A percentile compares a stretch with the other conserved stretches of the same genome.
These are phyloP conservation scores for Smithsoniella earleae DNA, from an alignment of 163 green algal genomes.

Conservation along the genomic window DNA sequence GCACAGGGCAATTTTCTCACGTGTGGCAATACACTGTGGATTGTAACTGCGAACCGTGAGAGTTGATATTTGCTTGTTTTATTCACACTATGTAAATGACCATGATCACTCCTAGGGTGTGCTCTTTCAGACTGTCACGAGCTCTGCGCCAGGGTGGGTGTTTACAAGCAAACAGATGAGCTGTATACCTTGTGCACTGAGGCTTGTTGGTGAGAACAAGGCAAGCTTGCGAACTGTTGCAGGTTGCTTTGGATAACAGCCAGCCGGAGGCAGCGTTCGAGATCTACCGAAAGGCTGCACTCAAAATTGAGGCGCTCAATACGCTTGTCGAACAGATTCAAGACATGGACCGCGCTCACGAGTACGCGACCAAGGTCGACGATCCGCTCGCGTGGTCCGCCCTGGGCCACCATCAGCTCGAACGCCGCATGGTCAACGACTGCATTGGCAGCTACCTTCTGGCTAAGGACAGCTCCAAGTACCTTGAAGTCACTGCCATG, in stretches of 20 bases:
- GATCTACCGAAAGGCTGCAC: constrained; percentile 97
- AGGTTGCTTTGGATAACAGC: constrained; percentile 29
- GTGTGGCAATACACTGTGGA: too few relatives aligned
- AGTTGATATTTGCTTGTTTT: too few relatives aligned
- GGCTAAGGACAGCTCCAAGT: constrained; percentile 38
- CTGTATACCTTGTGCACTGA: too few relatives aligned
- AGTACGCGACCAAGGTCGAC: constrained; percentile 92
- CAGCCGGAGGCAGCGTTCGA: constrained; percentile 89
- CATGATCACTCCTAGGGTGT: too few relatives aligned
- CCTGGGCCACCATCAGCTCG: constrained; percentile 85
- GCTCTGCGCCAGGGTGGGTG: too few relatives aligned
- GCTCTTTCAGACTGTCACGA: too few relatives aligned
- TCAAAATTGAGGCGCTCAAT: constrained; percentile 74
- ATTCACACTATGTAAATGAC: too few relatives aligned
- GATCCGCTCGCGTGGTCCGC: constrained; percentile 87
- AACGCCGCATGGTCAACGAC: constrained; percentile 56
- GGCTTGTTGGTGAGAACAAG: background rate
- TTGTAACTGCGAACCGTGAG: too few relatives aligned
- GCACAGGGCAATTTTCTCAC: too few relatives aligned
- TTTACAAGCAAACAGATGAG: too few relatives aligned
- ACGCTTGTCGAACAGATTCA: constrained; percentile 73
- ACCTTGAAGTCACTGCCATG: constrained; percentile 65
- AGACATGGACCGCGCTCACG: constrained; percentile 74
- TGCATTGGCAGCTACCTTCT: constrained; percentile 86
- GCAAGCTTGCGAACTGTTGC: background rate